Evolutionary conservation across 2,329 filamentous ascomycete species (phyloP).

Genomic region (Penicillium sp.): DNA sequence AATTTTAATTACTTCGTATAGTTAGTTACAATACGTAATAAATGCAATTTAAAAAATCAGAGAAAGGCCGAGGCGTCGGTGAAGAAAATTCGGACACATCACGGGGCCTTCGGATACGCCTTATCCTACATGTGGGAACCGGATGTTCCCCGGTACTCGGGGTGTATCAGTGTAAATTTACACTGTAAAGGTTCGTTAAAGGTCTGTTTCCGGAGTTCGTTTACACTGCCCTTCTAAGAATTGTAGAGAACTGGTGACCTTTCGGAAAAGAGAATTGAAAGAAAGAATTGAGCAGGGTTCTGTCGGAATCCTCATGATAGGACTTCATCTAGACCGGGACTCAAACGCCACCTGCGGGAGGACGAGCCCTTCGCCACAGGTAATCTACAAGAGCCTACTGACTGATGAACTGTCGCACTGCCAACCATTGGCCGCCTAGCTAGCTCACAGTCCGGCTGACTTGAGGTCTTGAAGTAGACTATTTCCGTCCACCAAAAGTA

Average conservation of each 20-base stretch:
- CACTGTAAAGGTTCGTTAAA: too few species aligned
- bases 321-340: neutral
- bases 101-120: constrained; percentile 16
- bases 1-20: constrained; percentile 2
- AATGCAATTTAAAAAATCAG: constrained; percentile 8
- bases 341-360: neutral
- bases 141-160: constrained; percentile 13
- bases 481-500: constrained; percentile 24
- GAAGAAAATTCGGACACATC: constrained; percentile 25
- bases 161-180: neutral
- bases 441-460: constrained; percentile 27
- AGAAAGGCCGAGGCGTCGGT: constrained; percentile 11
- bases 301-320: neutral
- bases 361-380: neutral
- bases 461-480: constrained; percentile 15
- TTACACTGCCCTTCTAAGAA: neutral
- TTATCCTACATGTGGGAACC: constrained; percentile 1
- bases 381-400: constrained; percentile 15
- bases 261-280: neutral
- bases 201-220: constrained; percentile 25
- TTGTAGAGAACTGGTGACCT: constrained; percentile 14
- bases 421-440: constrained; percentile 17
- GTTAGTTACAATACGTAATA: constrained; percentile 11
- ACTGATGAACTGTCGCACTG: constrained; percentile 24
- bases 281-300: neutral